These are phyloP conservation scores for Kazachstania kunashirensis DNA, from an alignment of 805 yeast genomes.

Conservation along the genomic window DNA sequence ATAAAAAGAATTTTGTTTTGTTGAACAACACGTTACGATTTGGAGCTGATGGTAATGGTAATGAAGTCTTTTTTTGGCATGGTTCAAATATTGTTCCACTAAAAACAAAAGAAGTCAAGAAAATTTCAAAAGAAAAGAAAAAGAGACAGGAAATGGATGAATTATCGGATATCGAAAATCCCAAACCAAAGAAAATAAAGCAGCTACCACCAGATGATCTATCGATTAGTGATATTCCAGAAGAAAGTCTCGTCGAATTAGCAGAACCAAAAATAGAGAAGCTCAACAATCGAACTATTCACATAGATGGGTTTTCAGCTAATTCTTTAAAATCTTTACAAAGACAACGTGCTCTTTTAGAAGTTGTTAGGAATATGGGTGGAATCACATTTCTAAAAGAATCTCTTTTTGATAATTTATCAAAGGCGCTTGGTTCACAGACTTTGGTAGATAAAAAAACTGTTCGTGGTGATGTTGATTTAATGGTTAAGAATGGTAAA, in stretches of 20 bases:
- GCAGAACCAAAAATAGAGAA: not conserved
- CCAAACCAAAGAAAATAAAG: slow-evolving; percentile 1
- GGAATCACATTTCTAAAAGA: slow-evolving; percentile 40
- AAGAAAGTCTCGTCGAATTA: not conserved
- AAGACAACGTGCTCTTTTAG: slow-evolving; percentile 36
- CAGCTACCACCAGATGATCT: not conserved
- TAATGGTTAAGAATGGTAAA: slow-evolving; percentile 19
- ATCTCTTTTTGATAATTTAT: slow-evolving; percentile 33
- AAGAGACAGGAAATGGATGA: slow-evolving; percentile 2
- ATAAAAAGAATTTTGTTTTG: slow-evolving; percentile 19
- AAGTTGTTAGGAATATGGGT: slow-evolving; percentile 33
- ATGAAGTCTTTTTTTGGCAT: slow-evolving; percentile 27
- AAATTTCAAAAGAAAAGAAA: slow-evolving; percentile 9
- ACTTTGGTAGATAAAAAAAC: slow-evolving; percentile 46
- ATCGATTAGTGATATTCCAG: not conserved
- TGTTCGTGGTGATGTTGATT: slow-evolving; percentile 34
- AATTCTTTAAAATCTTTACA: slow-evolving; percentile 37
- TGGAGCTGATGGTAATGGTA: slow-evolving; percentile 11
- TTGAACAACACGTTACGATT: slow-evolving; percentile 25
- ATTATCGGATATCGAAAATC: not conserved
- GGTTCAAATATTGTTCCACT: slow-evolving; percentile 22
- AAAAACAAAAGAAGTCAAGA: slow-evolving; percentile 5
- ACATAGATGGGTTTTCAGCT: slow-evolving; percentile 30
- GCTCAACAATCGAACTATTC: slow-evolving; percentile 4
- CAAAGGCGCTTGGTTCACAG: slow-evolving; percentile 34